Conservation (phyloP, 23 red algal genomes). For the Cyanidiococcus yangmingshanensis region DNA sequence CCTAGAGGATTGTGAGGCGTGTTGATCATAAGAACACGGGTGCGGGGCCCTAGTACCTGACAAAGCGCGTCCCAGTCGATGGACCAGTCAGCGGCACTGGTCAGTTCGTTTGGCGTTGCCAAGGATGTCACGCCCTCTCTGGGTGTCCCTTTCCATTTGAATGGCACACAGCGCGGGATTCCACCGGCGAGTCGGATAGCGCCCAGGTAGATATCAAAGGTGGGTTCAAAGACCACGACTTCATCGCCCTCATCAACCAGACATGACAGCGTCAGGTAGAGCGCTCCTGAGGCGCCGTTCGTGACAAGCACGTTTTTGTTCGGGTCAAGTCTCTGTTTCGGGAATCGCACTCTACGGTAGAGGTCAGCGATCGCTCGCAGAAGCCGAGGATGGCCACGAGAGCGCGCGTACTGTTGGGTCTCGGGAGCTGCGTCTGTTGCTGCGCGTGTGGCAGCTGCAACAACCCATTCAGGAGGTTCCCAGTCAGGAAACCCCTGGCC, state of each 20-base stretch:
- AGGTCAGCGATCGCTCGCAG: constrained; percentile 22
- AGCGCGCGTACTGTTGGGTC: constrained; percentile 50
- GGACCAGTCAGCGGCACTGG: constrained; percentile 37
- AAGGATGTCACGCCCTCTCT: background rate
- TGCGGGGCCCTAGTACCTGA: constrained; percentile 27
- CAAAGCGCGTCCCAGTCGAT: constrained; percentile 54
- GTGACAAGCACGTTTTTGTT: constrained; percentile 52
- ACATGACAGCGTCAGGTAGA: constrained; percentile 39
- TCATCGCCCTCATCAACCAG: constrained; percentile 67
- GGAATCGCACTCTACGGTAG: constrained; percentile 25
- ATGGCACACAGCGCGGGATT: constrained; percentile 31
- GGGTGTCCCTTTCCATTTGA: background rate
- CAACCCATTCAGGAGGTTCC: constrained; percentile 57
- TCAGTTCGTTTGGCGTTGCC: background rate
- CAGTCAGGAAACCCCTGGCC: constrained; percentile 62
- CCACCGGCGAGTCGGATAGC: constrained; percentile 46
- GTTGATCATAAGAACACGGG: constrained; percentile 73
- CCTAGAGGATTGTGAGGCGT: constrained; percentile 90
- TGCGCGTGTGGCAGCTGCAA: constrained; percentile 34
- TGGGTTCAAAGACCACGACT: constrained; percentile 70
- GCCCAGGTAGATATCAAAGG: constrained; percentile 74
- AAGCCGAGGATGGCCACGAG: constrained; percentile 38
- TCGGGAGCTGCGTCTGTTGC: constrained; percentile 3
- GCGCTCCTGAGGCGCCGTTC: constrained; percentile 71
- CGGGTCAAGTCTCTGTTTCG: constrained; percentile 19